Evolutionary conservation across 2,329 filamentous ascomycete genomes (phyloP).

Genomic region (Penicillium brasilianum): DNA sequence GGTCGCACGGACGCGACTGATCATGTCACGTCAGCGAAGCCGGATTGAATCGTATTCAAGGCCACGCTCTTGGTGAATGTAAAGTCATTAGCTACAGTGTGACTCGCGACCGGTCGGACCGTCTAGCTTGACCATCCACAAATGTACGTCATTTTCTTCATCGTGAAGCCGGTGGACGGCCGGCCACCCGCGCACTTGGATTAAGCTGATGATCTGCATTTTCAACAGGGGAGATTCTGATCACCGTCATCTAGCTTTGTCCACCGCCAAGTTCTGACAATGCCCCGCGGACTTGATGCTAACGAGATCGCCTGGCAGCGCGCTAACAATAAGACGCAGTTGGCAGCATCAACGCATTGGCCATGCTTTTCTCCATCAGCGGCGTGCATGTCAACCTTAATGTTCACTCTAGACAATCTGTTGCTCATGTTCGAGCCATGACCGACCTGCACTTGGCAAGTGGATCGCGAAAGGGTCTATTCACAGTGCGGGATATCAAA

Average conservation of each 20-base stretch:
- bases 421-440: neutral
- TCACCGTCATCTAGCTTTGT: neutral
- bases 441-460: neutral
- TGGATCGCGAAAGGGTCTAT: neutral
- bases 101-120: neutral
- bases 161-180: neutral
- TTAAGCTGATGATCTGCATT: neutral
- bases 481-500: neutral
- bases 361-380: neutral
- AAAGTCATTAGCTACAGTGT: neutral
- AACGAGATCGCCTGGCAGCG: neutral
- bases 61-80: neutral
- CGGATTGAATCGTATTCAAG: neutral
- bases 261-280: neutral
- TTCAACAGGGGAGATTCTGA: neutral
- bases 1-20: neutral
- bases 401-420: no score
- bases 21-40: neutral
- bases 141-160: neutral
- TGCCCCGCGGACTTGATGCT: neutral
- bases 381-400: neutral
- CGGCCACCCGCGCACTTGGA: neutral
- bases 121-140: neutral
- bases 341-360: neutral
- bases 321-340: neutral